Base-by-base conservation (phyloP, 805 yeast genomes). In the Wickerhamiella nectarea region DNA sequence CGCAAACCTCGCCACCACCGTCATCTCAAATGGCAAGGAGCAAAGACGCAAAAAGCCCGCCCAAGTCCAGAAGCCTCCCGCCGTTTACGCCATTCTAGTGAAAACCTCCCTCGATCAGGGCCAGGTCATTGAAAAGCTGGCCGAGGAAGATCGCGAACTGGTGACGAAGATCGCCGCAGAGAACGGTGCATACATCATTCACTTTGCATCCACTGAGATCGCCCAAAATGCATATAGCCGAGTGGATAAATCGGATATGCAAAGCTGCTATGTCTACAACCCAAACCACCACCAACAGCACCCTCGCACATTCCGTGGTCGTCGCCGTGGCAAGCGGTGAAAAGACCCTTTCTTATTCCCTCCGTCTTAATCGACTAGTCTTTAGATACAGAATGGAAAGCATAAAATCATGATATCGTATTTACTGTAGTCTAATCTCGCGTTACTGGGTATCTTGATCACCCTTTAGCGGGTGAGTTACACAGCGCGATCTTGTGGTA, bases 21-120 rank as follows among this genome's bases (percentile, higher is more conserved):
- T 75, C 35, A 56, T 58, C 22, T 67, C 83, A 5, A 65, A 65
- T 37, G 91, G 91, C 2, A 78, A 78, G 54, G 76, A 78, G 52
- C 79, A 79, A n/a, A 26, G 14, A 4, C 37, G 34, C 33, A 26
- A 24, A 14, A 46, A 39, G 40, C 26, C 31, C 6, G 21, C 45
- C 4, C n/a, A n/a, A n/a, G n/a, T n/a, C n/a, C n/a, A n/a, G n/a
- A n/a, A n/a, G n/a, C n/a, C n/a, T n/a, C n/a, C n/a, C n/a, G n/a
- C n/a, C n/a, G 33, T 40, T 11, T 18, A 40, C 21, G 37, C 38
- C 17, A 34, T 40, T 34, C 22, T 17, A 9, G 17, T 40, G 4
- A 40, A 40, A 26, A 68, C 63, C 35, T 56, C 53, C 28, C 58
- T 56, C n/a, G 29, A 56, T 12, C 59, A 61, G 38, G 60, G 57